phyloP scores from a whole-genome alignment of 2,329 filamentous ascomycete species.

The Pseudofabraea citricarpa region DNA sequence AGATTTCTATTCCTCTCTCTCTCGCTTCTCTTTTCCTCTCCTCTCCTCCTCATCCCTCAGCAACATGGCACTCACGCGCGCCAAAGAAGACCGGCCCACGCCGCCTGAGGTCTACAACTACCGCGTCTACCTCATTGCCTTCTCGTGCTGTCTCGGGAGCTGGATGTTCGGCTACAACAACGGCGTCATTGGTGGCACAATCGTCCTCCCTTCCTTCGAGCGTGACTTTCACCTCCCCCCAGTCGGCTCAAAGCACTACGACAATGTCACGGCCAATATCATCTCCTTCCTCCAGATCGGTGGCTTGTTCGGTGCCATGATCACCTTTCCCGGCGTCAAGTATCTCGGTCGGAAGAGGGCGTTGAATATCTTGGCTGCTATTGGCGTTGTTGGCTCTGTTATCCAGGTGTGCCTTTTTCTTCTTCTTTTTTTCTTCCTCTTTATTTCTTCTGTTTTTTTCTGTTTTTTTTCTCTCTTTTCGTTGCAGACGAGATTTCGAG shows the following conservation, averaged over 20 bases:
- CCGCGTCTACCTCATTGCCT: conserved; percentile 18
- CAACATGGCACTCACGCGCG: conserved; percentile 5
- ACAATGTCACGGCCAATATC: conserved; percentile 19
- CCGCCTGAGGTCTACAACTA: conserved; percentile 20
- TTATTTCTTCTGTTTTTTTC: no score
- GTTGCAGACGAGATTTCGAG: no score
- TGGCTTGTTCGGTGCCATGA: conserved; percentile 17
- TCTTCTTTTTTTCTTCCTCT: no score
- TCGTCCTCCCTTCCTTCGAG: conserved; percentile 19
- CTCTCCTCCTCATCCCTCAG: no score
- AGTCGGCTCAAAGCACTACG: conserved; percentile 14
- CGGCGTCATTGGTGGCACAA: conserved; percentile 19
- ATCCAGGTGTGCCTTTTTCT: conserved; percentile 14
- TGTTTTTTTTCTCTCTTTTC: no score
- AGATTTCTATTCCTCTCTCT: no score
- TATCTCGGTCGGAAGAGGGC: conserved; percentile 12
- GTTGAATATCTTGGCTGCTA: conserved; percentile 6
- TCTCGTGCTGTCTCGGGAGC: conserved; percentile 13
- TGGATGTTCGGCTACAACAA: conserved; percentile 24
- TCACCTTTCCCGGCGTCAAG: conserved; percentile 16
- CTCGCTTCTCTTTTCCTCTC: no score
- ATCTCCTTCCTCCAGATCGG: conserved; percentile 24
- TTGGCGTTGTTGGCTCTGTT: conserved; percentile 13
- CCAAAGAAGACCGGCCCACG: conserved; percentile 22
- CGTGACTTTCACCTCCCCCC: conserved; percentile 18